Conservation (phyloP, 352 stramenopile species). For the Aphanomyces cochlioides region DNA sequence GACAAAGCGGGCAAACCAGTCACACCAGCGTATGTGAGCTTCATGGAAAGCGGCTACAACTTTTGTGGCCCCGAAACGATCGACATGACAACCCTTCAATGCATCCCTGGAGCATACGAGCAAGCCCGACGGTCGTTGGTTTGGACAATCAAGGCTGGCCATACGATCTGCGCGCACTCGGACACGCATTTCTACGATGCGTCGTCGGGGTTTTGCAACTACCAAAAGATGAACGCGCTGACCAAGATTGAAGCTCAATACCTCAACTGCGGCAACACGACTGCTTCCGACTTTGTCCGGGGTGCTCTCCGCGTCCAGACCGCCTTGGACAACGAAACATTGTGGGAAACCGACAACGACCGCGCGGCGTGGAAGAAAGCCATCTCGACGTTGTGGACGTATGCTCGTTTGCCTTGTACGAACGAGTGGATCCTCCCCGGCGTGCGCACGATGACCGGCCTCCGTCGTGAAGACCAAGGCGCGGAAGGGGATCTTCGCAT, state of each 20-base stretch:
- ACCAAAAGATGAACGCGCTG: slow-evolving; percentile 10
- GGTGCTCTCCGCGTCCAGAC: slow-evolving; percentile 20
- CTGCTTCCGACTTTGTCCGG: slow-evolving; percentile 16
- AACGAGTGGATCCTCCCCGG: slow-evolving; percentile 7
- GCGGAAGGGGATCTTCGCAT: slow-evolving; percentile 3
- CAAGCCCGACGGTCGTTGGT: not conserved
- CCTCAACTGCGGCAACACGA: slow-evolving; percentile 17
- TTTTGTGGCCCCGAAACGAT: slow-evolving; percentile 19
- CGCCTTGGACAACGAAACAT: not conserved
- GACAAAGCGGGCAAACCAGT: not conserved
- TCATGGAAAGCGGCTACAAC: slow-evolving; percentile 27
- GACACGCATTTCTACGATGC: slow-evolving; percentile 25
- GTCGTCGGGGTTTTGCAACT: slow-evolving; percentile 1
- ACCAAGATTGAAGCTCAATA: slow-evolving; percentile 26
- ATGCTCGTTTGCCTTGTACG: slow-evolving; percentile 19
- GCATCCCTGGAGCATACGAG: slow-evolving; percentile 6
- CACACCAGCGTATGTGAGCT: not conserved
- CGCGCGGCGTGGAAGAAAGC: not conserved
- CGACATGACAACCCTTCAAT: not conserved
- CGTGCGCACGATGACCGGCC: not conserved
- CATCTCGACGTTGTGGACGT: slow-evolving; percentile 11
- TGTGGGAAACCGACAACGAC: slow-evolving; percentile 13
- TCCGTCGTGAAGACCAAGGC: not conserved
- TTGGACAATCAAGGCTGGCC: slow-evolving; percentile 26
- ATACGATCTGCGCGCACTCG: slow-evolving; percentile 27